These are phyloP conservation scores for Cutaneotrichosporon daszewskae DNA, from an alignment of 1,284 basidiomycete species.

Conservation along the genomic window DNA sequence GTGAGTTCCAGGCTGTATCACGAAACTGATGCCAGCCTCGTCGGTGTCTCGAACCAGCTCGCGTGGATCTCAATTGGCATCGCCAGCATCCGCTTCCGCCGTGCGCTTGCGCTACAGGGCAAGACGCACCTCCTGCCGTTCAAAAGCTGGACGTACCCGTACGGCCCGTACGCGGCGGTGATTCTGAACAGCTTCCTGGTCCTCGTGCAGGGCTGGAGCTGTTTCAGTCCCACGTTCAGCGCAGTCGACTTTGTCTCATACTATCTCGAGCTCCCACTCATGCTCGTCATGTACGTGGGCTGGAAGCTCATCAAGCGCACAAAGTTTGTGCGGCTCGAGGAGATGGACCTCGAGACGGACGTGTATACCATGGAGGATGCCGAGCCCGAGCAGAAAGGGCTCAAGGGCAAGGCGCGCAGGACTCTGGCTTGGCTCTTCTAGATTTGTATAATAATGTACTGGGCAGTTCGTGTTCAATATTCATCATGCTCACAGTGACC, in stretches of 20 bases:
- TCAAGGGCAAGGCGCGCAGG: too few species aligned
- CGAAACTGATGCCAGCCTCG: slow-evolving; percentile 12
- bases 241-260: slow-evolving; percentile 28
- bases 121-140: slow-evolving; percentile 57
- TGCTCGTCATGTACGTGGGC: slow-evolving; percentile 65
- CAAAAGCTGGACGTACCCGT: slow-evolving; percentile 40
- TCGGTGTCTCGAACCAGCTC: slow-evolving; percentile 22
- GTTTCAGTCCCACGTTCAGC: slow-evolving; percentile 52
- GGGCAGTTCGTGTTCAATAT: too few species aligned
- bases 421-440: too few species aligned
- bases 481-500: too few species aligned
- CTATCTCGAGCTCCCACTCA: slow-evolving; percentile 61
- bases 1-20: neutral
- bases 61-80: slow-evolving; percentile 77
- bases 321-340: slow-evolving; percentile 19
- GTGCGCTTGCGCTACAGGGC: slow-evolving; percentile 68
- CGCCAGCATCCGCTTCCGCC: slow-evolving; percentile 73
- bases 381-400: too few species aligned
- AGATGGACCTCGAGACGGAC: slow-evolving; percentile 35
- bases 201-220: slow-evolving; percentile 45
- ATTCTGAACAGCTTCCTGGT: slow-evolving; percentile 33
- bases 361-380: slow-evolving; percentile 56
- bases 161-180: slow-evolving; percentile 30
- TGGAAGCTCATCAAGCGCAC: slow-evolving; percentile 39
- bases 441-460: too few species aligned